Conservation (phyloP, 495 filamentous ascomycete genomes). For the Talaromyces nanjingensis region DNA sequence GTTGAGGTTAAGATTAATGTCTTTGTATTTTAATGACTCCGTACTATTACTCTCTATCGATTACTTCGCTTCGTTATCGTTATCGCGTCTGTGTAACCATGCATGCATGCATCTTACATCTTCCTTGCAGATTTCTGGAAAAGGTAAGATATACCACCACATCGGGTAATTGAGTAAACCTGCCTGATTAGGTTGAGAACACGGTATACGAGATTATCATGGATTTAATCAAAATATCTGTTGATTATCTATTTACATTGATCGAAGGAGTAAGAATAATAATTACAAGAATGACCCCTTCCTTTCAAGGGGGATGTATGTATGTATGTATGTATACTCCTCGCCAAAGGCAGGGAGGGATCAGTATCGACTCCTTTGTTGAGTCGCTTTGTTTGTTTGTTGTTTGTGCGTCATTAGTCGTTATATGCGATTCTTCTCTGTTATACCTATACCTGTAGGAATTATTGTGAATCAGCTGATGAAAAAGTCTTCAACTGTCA, state of each 20-base stretch:
- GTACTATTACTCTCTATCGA: neutral
- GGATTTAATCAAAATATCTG: neutral
- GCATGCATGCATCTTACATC: neutral
- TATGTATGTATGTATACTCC: neutral
- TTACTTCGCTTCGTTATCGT: neutral
- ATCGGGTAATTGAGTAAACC: neutral
- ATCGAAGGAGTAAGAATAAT: neutral
- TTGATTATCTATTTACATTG: neutral
- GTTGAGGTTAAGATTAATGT: neutral
- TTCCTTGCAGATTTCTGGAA: neutral
- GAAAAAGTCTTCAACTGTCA: constrained; percentile 8
- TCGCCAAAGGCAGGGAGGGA: neutral
- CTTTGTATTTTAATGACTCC: neutral
- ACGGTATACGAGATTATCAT: too few relatives aligned
- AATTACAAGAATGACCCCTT: neutral
- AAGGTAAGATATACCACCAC: neutral
- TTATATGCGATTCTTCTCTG: neutral
- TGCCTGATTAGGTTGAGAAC: neutral
- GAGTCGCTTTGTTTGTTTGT: neutral
- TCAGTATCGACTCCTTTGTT: neutral
- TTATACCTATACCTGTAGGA: too few relatives aligned
- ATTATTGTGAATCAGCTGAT: neutral
- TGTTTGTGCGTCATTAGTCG: neutral
- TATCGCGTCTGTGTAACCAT: neutral
- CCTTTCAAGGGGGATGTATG: neutral